A percentile compares a stretch with the other conserved stretches of the same genome.
Conservation (phyloP, 202 grass and related monocot species). For the Cymbopogon flexuosus region DNA sequence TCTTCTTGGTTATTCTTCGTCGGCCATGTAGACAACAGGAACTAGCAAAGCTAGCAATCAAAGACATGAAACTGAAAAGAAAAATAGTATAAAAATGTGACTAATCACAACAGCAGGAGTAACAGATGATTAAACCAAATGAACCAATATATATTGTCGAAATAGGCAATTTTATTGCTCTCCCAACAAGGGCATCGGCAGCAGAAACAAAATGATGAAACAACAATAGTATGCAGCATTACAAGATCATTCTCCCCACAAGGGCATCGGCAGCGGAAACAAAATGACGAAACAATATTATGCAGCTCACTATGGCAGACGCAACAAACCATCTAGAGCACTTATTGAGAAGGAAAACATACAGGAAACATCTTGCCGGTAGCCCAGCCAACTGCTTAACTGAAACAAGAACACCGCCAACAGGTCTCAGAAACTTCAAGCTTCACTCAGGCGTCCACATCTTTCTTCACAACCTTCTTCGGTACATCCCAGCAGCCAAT, state of each 20-base stretch:
- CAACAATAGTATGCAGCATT: constrained; percentile 21
- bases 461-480: constrained; percentile 35
- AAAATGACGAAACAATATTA: not conserved
- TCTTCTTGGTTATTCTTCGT: too few relatives aligned
- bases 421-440: constrained; percentile 16
- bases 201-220: constrained; percentile 4
- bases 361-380: constrained; percentile 31
- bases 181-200: constrained; percentile 34
- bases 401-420: constrained; percentile 32
- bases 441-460: constrained; percentile 21
- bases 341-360: constrained; percentile 39
- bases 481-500: constrained; percentile 12
- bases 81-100: not conserved
- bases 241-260: constrained; percentile 36
- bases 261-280: constrained; percentile 31
- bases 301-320: constrained; percentile 76
- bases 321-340: constrained; percentile 68
- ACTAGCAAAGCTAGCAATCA: not conserved
- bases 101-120: not conserved
- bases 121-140: not conserved
- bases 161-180: not conserved
- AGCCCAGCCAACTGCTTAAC: constrained; percentile 55
- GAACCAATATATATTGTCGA: not conserved
- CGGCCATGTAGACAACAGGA: too few relatives aligned
- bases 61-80: too few relatives aligned